Evolutionary conservation across 257 asterid genomes (phyloP).

Genomic region (Ajuga chamaepitys): DNA sequence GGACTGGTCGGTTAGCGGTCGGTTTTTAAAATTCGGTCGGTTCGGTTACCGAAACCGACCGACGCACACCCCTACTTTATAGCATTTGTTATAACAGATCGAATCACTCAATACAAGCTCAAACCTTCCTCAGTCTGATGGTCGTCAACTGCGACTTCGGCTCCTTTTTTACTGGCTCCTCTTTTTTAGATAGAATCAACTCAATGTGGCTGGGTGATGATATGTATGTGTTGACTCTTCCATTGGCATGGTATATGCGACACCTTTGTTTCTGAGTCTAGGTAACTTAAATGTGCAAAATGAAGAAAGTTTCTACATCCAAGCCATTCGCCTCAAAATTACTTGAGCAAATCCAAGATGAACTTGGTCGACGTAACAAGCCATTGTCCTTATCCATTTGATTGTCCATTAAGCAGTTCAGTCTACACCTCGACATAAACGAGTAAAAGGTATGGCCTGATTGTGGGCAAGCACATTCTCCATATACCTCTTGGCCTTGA

Average conservation of each 20-base stretch:
- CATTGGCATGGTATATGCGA: conserved; percentile 78
- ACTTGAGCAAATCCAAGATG: conserved; percentile 62
- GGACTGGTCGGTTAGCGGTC: too few relatives aligned
- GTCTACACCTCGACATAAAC: conserved; percentile 69
- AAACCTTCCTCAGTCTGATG: conserved; percentile 48
- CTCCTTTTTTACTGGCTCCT: conserved; percentile 79
- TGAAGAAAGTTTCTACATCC: conserved; percentile 86
- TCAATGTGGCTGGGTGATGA: conserved; percentile 90
- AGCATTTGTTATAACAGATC: too few relatives aligned
- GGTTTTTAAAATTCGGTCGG: too few relatives aligned
- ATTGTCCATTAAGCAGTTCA: conserved; percentile 67
- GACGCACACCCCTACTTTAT: too few relatives aligned
- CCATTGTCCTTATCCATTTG: conserved; percentile 76
- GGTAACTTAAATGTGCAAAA: conserved; percentile 84
- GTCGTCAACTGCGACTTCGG: conserved; percentile 55
- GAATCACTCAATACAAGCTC: too few relatives aligned
- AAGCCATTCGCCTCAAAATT: conserved; percentile 84
- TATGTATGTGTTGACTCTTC: conserved; percentile 83
- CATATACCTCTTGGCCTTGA: conserved; percentile 55
- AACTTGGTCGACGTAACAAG: conserved; percentile 65
- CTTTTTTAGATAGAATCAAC: conserved; percentile 59
- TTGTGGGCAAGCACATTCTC: conserved; percentile 64
- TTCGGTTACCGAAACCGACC: too few relatives aligned
- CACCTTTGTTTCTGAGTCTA: conserved; percentile 88
- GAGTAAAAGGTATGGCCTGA: conserved; percentile 72